Evolutionary conservation across 1,284 basidiomycete genomes (phyloP).

Genomic region (Irpex sp.): DNA sequence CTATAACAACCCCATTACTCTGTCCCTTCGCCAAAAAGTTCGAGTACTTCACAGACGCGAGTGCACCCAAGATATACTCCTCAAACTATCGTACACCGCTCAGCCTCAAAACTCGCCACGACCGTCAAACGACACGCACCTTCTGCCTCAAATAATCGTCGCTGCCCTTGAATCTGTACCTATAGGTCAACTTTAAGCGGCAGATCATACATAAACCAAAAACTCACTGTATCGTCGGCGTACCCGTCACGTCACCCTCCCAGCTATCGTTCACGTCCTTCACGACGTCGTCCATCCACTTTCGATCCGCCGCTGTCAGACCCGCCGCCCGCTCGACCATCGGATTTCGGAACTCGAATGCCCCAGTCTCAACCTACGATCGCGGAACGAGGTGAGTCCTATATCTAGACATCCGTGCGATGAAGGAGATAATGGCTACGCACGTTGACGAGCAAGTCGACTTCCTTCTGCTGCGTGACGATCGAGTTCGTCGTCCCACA

Average conservation of each 20-base stretch:
- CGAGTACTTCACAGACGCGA: conserved; percentile 83
- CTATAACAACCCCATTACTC: conserved; percentile 57
- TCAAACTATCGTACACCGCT: conserved; percentile 52
- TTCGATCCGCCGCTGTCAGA: conserved; percentile 90
- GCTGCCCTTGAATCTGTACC: conserved; percentile 77
- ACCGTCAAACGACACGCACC: conserved; percentile 38
- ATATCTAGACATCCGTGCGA: neutral
- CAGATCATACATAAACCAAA: neutral
- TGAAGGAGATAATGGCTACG: conserved; percentile 23
- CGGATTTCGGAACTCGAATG: conserved; percentile 83
- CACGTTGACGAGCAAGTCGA: conserved; percentile 91
- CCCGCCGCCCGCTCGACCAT: conserved; percentile 74
- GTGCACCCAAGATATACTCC: conserved; percentile 78
- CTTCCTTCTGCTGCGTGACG: conserved; percentile 89
- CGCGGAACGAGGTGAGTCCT: neutral
- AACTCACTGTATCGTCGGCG: conserved; percentile 62
- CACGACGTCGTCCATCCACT: conserved; percentile 86
- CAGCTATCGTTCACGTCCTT: conserved; percentile 43
- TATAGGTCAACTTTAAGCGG: conserved; percentile 9
- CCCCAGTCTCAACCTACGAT: conserved; percentile 75
- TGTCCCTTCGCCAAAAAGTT: conserved; percentile 75
- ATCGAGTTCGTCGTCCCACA: conserved; percentile 96
- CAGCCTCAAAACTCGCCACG: neutral
- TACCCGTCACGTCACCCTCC: conserved; percentile 57
- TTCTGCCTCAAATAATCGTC: conserved; percentile 90